These are phyloP conservation scores for Exophiala calicioides DNA, from an alignment of 2,329 filamentous ascomycete genomes.

Conservation along the genomic window DNA sequence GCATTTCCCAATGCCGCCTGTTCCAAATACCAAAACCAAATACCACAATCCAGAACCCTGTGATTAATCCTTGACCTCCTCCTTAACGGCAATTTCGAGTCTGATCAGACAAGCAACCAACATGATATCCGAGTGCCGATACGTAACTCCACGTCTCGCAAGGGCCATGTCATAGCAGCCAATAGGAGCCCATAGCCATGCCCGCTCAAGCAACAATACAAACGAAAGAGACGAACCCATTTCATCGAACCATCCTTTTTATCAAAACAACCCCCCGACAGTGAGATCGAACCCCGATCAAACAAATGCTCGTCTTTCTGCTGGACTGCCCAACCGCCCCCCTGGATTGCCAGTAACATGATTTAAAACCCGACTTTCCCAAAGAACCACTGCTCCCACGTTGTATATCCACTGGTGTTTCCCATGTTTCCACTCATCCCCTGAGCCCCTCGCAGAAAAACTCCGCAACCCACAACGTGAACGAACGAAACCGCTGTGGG, in stretches of 20 bases:
- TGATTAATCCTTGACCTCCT: not conserved
- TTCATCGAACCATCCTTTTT: slow-evolving; percentile 3
- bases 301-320: not conserved
- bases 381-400: slow-evolving; percentile 6
- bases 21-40: not conserved
- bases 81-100: not conserved
- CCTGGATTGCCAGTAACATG: slow-evolving; percentile 4
- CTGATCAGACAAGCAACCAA: not conserved
- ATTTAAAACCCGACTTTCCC: slow-evolving; percentile 1
- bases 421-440: slow-evolving; percentile 10
- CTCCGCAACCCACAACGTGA: slow-evolving; percentile 11
- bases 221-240: slow-evolving; percentile 1
- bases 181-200: slow-evolving; percentile 16
- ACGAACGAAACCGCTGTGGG: slow-evolving; percentile 12
- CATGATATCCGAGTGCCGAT: not conserved
- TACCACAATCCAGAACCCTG: not conserved
- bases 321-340: not conserved
- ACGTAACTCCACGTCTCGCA: slow-evolving; percentile 19
- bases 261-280: slow-evolving; percentile 1
- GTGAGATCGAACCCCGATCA: not conserved
- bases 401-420: slow-evolving; percentile 16
- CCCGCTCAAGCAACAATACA: slow-evolving; percentile 14
- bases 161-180: slow-evolving; percentile 19
- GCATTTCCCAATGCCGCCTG: not conserved
- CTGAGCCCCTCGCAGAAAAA: slow-evolving; percentile 7